These are phyloP conservation scores for Chlorella sp. DNA, from an alignment of 139 green algal genomes.

Conservation along the genomic window DNA sequence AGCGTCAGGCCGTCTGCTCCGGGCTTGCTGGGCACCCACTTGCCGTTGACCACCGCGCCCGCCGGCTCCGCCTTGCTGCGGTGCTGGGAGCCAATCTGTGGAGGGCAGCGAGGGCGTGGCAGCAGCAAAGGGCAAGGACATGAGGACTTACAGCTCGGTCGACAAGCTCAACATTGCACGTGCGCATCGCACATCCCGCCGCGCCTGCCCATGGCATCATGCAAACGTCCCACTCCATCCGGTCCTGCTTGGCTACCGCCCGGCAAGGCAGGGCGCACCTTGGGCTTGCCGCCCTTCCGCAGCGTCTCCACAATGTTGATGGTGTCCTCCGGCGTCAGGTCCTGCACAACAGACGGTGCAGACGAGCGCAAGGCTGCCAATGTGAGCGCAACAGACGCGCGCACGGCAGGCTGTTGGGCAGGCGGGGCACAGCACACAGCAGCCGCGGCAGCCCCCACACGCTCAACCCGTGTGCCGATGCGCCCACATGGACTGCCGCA, in stretches of 20 bases:
- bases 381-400: too few species aligned
- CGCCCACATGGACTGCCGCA: too few species aligned
- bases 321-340: slow-evolving; percentile 87
- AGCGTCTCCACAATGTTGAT: slow-evolving; percentile 85
- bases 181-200: too few species aligned
- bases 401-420: too few species aligned
- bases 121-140: neutral
- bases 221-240: too few species aligned
- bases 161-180: too few species aligned
- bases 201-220: too few species aligned
- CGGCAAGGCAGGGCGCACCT: slow-evolving; percentile 30
- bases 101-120: neutral
- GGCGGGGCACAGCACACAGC: too few species aligned
- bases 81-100: slow-evolving; percentile 78
- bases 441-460: too few species aligned
- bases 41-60: slow-evolving; percentile 62
- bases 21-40: slow-evolving; percentile 70
- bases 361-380: too few species aligned
- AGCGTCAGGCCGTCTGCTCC: slow-evolving; percentile 47
- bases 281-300: slow-evolving; percentile 75
- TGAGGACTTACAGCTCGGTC: too few species aligned
- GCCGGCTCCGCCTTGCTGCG: slow-evolving; percentile 81
- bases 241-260: neutral
- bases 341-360: slow-evolving; percentile 35
- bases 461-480: too few species aligned